Percentiles rank a stretch among this genome's conserved stretches.
Evolutionary conservation across 768 basidiomycete genomes (phyloP).

Genomic region (Boletus vermiculosoides): DNA sequence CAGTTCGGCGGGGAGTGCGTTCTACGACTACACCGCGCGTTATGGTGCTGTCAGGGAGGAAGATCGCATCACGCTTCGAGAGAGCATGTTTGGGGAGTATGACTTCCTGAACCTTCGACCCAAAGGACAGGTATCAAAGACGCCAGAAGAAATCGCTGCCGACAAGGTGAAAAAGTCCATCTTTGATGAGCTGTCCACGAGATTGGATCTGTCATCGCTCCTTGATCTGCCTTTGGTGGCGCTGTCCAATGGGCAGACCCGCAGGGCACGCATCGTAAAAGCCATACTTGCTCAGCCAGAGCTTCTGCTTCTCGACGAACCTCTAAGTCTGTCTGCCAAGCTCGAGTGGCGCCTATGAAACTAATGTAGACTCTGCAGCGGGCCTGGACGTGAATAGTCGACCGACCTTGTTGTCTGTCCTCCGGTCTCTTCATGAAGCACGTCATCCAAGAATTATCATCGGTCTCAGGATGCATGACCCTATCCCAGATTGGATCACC

Average conservation of each 20-base stretch:
- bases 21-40: constrained; percentile 90
- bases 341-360: background rate
- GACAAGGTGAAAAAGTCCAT: constrained; percentile 32
- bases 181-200: constrained; percentile 53
- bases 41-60: constrained; percentile 88
- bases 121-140: constrained; percentile 20
- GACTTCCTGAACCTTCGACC: constrained; percentile 35
- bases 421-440: constrained; percentile 50
- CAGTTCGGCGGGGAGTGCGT: constrained; percentile 60
- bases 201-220: constrained; percentile 57
- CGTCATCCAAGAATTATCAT: constrained; percentile 60
- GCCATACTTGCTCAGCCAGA: constrained; percentile 70
- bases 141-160: constrained; percentile 23
- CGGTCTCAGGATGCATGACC: constrained; percentile 67
- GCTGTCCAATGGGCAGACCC: constrained; percentile 88
- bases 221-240: constrained; percentile 85
- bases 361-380: constrained; percentile 43
- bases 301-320: constrained; percentile 87
- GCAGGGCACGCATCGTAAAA: constrained; percentile 79
- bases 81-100: constrained; percentile 63
- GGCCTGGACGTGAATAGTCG: constrained; percentile 71
- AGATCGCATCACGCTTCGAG: constrained; percentile 71
- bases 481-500: constrained; percentile 68
- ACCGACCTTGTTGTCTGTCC: constrained; percentile 50
- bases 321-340: constrained; percentile 57